Percentiles rank a stretch among this genome's conserved stretches.
Conservation (phyloP, 2,329 filamentous ascomycete species). For the Colletotrichum acutatum region DNA sequence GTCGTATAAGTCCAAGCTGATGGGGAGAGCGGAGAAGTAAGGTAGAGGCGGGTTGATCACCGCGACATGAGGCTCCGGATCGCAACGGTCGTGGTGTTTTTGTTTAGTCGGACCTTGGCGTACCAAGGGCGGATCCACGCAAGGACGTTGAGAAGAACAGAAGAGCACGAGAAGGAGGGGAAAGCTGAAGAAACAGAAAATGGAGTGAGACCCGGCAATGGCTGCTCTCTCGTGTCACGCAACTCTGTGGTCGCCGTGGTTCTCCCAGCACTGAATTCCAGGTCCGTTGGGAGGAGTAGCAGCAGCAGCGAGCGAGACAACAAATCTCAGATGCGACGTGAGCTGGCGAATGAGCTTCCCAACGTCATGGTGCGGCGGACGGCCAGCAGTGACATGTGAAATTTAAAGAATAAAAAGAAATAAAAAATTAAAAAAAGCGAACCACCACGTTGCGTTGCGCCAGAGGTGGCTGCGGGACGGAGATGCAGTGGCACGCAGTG, state of each 20-base stretch:
- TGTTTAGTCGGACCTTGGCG: neutral
- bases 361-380: conserved; percentile 29
- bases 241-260: neutral
- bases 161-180: neutral
- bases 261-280: conserved; percentile 1
- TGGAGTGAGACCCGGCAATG: neutral
- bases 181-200: neutral
- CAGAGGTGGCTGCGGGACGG: neutral
- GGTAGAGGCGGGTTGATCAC: neutral
- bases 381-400: conserved; percentile 29
- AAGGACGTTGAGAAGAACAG: neutral
- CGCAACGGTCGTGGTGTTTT: neutral
- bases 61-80: conserved; percentile 20
- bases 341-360: conserved; percentile 31
- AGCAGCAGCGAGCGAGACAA: too few relatives aligned
- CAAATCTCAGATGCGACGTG: conserved; percentile 13
- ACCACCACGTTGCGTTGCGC: conserved; percentile 12
- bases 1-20: conserved; percentile 22
- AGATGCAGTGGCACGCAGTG: too few relatives aligned
- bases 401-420: neutral
- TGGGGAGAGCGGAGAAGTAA: neutral
- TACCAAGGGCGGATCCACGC: neutral
- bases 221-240: conserved; percentile 1
- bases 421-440: conserved; percentile 1
- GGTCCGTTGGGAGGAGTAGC: conserved; percentile 6